phyloP scores from a whole-genome alignment of 805 yeast genomes.

The Candida dendrica region DNA sequence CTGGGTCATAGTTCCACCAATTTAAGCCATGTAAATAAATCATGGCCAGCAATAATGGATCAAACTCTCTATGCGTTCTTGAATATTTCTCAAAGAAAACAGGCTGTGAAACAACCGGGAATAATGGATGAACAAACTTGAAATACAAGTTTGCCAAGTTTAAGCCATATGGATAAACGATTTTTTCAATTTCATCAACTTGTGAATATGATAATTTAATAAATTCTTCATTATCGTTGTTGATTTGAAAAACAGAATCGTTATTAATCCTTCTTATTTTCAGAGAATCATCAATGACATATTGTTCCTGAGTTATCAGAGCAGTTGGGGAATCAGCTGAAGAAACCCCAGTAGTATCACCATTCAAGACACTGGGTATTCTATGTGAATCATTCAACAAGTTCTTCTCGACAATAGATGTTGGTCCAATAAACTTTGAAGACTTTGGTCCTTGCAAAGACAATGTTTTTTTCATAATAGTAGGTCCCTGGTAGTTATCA shows the following conservation, averaged over 20 bases:
- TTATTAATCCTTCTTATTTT: conserved; percentile 19
- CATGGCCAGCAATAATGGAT: conserved; percentile 20
- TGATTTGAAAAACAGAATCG: conserved; percentile 16
- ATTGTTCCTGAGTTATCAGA: conserved; percentile 10
- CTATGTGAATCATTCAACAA: conserved; percentile 9
- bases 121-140: conserved; percentile 19
- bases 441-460: conserved; percentile 23
- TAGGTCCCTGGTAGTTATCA: conserved; percentile 20
- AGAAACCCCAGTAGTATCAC: not conserved
- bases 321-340: conserved; percentile 5
- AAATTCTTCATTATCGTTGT: conserved; percentile 20
- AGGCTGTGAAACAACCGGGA: conserved; percentile 20
- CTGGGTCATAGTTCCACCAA: conserved; percentile 17
- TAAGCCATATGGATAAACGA: conserved; percentile 17
- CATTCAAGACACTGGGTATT: not conserved
- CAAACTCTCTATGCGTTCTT: conserved; percentile 22
- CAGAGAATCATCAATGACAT: conserved; percentile 7
- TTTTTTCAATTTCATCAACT: conserved; percentile 22
- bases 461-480: conserved; percentile 20
- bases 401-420: conserved; percentile 18
- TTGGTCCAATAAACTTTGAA: conserved; percentile 19
- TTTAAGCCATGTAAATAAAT: conserved; percentile 23
- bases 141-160: conserved; percentile 18
- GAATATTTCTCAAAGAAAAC: conserved; percentile 22
- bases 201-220: conserved; percentile 18